Conservation (phyloP, 2,329 filamentous ascomycete genomes). For the Tolypocladium tundrense region DNA sequence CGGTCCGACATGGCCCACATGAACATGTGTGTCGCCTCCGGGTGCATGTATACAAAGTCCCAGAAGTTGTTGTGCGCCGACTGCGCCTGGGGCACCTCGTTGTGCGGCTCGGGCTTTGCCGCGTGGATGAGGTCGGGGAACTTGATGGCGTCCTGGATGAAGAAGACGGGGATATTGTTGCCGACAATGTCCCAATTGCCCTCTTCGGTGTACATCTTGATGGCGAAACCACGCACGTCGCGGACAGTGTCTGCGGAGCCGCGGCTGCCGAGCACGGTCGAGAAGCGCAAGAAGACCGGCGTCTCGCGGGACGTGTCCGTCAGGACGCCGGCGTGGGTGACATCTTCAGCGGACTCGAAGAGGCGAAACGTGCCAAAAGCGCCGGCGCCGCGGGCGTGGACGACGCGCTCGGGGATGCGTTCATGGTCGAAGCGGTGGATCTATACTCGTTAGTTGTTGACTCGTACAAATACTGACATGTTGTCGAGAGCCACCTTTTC, state of each 20-base stretch:
- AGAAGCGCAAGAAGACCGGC: slow-evolving; percentile 47
- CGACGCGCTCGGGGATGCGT: slow-evolving; percentile 46
- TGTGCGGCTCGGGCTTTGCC: slow-evolving; percentile 63
- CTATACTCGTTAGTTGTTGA: slow-evolving; percentile 22
- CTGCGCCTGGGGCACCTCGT: slow-evolving; percentile 64
- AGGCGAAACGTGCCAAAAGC: slow-evolving; percentile 63
- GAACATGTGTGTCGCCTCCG: slow-evolving; percentile 68
- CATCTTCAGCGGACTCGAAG: slow-evolving; percentile 54
- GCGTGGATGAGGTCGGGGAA: slow-evolving; percentile 58
- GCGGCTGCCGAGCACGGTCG: slow-evolving; percentile 63
- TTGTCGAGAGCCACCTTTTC: slow-evolving; percentile 49
- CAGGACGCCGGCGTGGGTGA: slow-evolving; percentile 56
- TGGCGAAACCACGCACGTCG: slow-evolving; percentile 72
- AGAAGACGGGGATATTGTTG: slow-evolving; percentile 61
- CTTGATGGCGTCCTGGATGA: slow-evolving; percentile 57
- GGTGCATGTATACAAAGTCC: slow-evolving; percentile 56
- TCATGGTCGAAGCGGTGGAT: slow-evolving; percentile 63
- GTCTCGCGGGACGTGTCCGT: slow-evolving; percentile 41
- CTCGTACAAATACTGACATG: neutral
- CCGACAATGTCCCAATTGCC: slow-evolving; percentile 61
- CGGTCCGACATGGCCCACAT: slow-evolving; percentile 73
- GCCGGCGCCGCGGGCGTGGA: slow-evolving; percentile 60
- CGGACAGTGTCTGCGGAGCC: slow-evolving; percentile 73
- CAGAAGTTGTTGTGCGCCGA: slow-evolving; percentile 66
- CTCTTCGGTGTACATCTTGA: slow-evolving; percentile 57